Conservation (phyloP, 1,284 basidiomycete species). For the Papiliotrema laurentii region DNA sequence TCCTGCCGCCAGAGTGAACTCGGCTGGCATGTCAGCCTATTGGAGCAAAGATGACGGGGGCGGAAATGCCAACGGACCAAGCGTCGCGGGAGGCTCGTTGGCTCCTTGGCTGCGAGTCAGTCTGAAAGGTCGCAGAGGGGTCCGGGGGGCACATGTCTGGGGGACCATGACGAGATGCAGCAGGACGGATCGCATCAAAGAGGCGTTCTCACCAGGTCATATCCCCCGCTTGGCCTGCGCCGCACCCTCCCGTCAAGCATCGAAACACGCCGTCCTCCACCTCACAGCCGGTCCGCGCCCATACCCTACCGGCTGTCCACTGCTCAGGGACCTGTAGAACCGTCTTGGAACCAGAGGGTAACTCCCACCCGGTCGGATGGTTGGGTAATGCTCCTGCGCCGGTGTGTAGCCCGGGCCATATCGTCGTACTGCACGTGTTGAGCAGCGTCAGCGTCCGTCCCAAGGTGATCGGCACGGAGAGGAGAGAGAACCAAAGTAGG, state of each 20-base stretch:
- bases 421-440: slow-evolving; percentile 22
- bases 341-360: slow-evolving; percentile 7
- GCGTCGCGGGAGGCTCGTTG: slow-evolving; percentile 14
- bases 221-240: slow-evolving; percentile 11
- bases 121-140: not conserved
- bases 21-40: slow-evolving; percentile 13
- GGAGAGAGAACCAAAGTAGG: not conserved
- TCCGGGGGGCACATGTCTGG: not conserved
- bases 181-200: too few relatives aligned
- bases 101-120: slow-evolving; percentile 1
- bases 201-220: slow-evolving; percentile 13
- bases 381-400: slow-evolving; percentile 8
- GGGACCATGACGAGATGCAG: too few relatives aligned
- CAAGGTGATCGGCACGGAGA: not conserved
- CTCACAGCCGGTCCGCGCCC: slow-evolving; percentile 29
- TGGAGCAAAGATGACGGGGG: not conserved
- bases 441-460: slow-evolving; percentile 22
- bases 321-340: slow-evolving; percentile 19
- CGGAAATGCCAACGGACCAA: slow-evolving; percentile 16
- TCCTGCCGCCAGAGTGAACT: slow-evolving; percentile 20
- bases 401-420: slow-evolving; percentile 27
- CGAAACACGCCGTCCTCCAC: slow-evolving; percentile 15
- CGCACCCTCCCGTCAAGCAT: slow-evolving; percentile 27
- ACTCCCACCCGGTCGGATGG: slow-evolving; percentile 27
- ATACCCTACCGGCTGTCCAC: slow-evolving; percentile 26